These are phyloP conservation scores for Verticillium nubilum DNA, from an alignment of 2,329 filamentous ascomycete genomes.

Conservation along the genomic window DNA sequence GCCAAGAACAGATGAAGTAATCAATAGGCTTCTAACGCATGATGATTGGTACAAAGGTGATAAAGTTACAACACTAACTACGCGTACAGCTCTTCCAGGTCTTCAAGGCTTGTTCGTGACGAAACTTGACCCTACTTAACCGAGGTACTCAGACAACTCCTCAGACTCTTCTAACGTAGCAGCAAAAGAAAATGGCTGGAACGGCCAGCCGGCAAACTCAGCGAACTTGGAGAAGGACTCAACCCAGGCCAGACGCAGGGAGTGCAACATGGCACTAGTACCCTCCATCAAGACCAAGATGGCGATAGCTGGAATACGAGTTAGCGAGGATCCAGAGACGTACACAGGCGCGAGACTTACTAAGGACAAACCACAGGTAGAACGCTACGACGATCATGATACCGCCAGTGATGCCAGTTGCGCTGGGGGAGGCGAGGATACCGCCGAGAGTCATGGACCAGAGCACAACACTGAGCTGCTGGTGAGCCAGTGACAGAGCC, in stretches of 20 bases:
- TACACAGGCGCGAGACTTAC: slow-evolving; percentile 23
- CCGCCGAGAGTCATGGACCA: slow-evolving; percentile 93
- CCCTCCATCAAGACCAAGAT: slow-evolving; percentile 93
- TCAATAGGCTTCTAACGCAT: neutral
- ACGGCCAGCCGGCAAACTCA: slow-evolving; percentile 81
- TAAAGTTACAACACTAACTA: slow-evolving; percentile 10
- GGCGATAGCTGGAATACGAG: slow-evolving; percentile 29
- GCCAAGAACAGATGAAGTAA: neutral
- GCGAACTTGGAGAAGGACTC: slow-evolving; percentile 98
- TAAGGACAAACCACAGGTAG: slow-evolving; percentile 85
- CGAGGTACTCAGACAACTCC: slow-evolving; percentile 50
- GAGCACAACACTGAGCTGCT: slow-evolving; percentile 91
- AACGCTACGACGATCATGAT: slow-evolving; percentile 80
- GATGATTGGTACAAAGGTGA: slow-evolving; percentile 13
- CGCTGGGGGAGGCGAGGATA: slow-evolving; percentile 51
- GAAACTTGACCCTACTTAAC: slow-evolving; percentile 21
- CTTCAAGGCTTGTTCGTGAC: neutral
- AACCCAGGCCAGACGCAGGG: slow-evolving; percentile 88
- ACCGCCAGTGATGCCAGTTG: slow-evolving; percentile 62
- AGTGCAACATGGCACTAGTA: slow-evolving; percentile 92
- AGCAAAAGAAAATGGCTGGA: slow-evolving; percentile 85
- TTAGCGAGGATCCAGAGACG: neutral
- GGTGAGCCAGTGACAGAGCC: slow-evolving; percentile 94
- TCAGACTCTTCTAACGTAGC: slow-evolving; percentile 78
- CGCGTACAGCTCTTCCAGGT: slow-evolving; percentile 3